These are phyloP conservation scores for Cutaneotrichosporon sp. DNA, from an alignment of 1,284 basidiomycete genomes.

Conservation along the genomic window DNA sequence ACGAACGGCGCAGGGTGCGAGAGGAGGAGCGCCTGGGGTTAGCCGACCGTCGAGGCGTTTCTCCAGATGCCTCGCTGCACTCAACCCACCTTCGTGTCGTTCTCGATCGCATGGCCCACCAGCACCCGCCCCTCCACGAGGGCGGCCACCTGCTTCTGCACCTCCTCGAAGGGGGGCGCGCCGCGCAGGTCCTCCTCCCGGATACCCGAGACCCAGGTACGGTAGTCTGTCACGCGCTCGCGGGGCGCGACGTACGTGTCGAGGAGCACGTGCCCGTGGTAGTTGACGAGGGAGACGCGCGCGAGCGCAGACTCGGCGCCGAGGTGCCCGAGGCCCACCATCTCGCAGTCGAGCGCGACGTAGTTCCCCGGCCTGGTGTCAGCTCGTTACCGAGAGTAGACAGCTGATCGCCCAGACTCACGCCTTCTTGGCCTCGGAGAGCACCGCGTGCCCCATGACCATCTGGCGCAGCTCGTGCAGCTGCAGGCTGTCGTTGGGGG, in stretches of 20 bases:
- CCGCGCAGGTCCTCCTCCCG: conserved; percentile 71
- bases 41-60: background rate
- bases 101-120: conserved; percentile 91
- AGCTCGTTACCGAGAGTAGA: no score
- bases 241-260: conserved; percentile 86
- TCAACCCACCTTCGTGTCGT: conserved; percentile 84
- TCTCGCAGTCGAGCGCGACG: conserved; percentile 89
- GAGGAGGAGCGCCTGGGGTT: conserved; percentile 73
- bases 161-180: conserved; percentile 77
- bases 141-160: conserved; percentile 78
- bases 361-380: conserved; percentile 38
- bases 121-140: conserved; percentile 78
- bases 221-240: conserved; percentile 89
- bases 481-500: conserved; percentile 33
- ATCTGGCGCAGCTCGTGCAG: conserved; percentile 46
- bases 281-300: conserved; percentile 90
- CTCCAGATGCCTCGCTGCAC: conserved; percentile 1
- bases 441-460: conserved; percentile 39
- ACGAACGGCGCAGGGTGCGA: conserved; percentile 77
- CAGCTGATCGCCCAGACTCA: no score
- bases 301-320: conserved; percentile 82
- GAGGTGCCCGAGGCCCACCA: conserved; percentile 89
- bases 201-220: conserved; percentile 90
- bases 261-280: conserved; percentile 73
- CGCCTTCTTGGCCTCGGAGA: conserved; percentile 46